These are phyloP conservation scores for Rhizopus arrhizus DNA, from an alignment of 371 early-diverging fungal genomes.

Conservation along the genomic window DNA sequence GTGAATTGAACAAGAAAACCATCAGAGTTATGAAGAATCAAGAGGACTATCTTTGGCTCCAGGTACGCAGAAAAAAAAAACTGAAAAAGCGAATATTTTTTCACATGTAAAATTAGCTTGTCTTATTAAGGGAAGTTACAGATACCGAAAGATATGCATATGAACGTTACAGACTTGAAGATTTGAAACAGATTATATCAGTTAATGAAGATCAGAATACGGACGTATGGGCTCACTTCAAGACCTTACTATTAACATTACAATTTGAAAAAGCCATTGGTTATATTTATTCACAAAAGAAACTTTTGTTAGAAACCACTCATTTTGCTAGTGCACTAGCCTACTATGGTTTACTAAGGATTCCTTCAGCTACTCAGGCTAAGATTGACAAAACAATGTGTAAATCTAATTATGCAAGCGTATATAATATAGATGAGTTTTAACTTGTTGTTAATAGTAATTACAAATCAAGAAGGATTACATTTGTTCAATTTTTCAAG, in stretches of 20 bases:
- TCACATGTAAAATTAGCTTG: constrained; percentile 46
- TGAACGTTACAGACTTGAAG: constrained; percentile 69
- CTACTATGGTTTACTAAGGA: constrained; percentile 71
- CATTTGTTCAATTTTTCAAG: constrained; percentile 63
- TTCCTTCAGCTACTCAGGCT: constrained; percentile 27
- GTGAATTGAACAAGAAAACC: constrained; percentile 69
- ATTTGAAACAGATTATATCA: constrained; percentile 62
- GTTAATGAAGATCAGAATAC: constrained; percentile 62
- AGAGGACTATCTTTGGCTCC: constrained; percentile 86
- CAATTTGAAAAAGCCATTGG: constrained; percentile 85
- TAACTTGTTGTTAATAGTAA: neutral
- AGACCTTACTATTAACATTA: constrained; percentile 73
- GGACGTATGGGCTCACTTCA: constrained; percentile 77
- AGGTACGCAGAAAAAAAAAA: constrained; percentile 28
- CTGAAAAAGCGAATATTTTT: neutral
- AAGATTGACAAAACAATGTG: constrained; percentile 24
- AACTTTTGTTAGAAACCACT: constrained; percentile 73
- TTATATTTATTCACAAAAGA: constrained; percentile 59
- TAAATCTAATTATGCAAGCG: constrained; percentile 24
- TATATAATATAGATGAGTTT: neutral
- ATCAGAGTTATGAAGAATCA: constrained; percentile 64
- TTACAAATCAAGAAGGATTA: constrained; percentile 2
- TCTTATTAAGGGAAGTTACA: constrained; percentile 65
- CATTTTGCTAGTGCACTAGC: constrained; percentile 87
- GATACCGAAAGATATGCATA: constrained; percentile 42